phyloP scores from a whole-genome alignment of 2,329 filamentous ascomycete genomes.

The Colletotrichum ledebouriae region DNA sequence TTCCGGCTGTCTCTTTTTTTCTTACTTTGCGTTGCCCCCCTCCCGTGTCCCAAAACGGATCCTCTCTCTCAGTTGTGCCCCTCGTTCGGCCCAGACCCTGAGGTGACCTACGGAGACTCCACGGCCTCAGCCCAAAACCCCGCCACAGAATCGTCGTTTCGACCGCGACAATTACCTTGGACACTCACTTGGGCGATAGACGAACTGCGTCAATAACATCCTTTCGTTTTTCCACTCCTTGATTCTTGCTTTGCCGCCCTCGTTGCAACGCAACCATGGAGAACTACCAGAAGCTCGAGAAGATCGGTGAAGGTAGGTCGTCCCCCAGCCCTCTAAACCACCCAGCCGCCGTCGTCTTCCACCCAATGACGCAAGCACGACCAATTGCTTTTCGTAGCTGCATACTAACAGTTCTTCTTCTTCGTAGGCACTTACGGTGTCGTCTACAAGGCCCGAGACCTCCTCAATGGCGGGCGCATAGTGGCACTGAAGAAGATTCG shows the following conservation, averaged over 20 bases:
- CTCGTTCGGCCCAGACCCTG: slow-evolving; percentile 37
- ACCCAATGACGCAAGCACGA: slow-evolving; percentile 18
- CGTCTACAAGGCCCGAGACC: slow-evolving; percentile 93
- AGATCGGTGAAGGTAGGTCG: slow-evolving; percentile 89
- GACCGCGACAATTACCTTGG: slow-evolving; percentile 17
- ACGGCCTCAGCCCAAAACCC: slow-evolving; percentile 24
- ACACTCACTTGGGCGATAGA: neutral
- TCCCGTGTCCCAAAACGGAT: slow-evolving; percentile 22
- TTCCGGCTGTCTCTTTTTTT: slow-evolving; percentile 21
- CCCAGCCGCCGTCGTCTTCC: neutral
- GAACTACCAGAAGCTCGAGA: slow-evolving; percentile 97
- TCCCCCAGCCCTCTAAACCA: neutral
- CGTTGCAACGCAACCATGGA: slow-evolving; percentile 71
- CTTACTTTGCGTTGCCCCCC: slow-evolving; percentile 3
- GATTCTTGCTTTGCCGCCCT: slow-evolving; percentile 4
- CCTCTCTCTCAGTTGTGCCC: slow-evolving; percentile 28
- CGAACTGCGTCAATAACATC: slow-evolving; percentile 12
- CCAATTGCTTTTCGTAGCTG: neutral
- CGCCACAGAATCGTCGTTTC: slow-evolving; percentile 25
- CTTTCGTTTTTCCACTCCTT: slow-evolving; percentile 16
- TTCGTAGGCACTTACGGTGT: slow-evolving; percentile 88
- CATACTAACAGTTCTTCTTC: slow-evolving; percentile 19
- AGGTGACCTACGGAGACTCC: slow-evolving; percentile 26
- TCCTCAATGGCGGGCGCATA: slow-evolving; percentile 84
- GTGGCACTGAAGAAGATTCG: slow-evolving; percentile 96